Base-by-base conservation (phyloP, 331 rosid species). In the Saraca asoca region DNA sequence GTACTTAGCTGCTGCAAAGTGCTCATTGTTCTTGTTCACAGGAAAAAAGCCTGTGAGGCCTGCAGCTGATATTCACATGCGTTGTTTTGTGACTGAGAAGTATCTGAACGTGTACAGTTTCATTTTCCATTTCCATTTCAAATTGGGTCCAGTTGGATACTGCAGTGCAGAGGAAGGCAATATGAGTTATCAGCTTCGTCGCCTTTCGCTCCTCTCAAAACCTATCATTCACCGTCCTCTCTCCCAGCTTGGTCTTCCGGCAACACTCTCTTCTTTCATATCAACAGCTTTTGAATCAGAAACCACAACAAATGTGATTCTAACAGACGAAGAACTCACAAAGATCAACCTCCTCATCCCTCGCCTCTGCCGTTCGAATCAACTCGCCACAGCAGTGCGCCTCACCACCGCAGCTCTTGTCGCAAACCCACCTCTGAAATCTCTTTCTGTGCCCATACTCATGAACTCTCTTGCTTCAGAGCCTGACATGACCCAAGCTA, bases 341-440 rank as follows among this genome's bases (percentile, higher is more conserved):
- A 39, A 64, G 17, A 63, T 78, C 58, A 83, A 85, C 78, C 75
- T 75, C 74, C 84, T 82, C 49, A 66, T 85, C 48, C 91, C 91
- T 7, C 84, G 84, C 60, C 91, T 82, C 62, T 80, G 81, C 73
- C 73, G 66, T 73, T 73, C 78, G 5, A 34, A 66, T 79, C 78
- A 82, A 66, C 82, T 80, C 20, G 53, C 80, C 51, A 79, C 82
- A 0, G 91, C 95, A 2, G 62, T 84, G 55, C 67, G 69, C 49
- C 87, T 88, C 53, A 63, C 82, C 17, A 39, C 66, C 69, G 51
- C 85, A 12, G 81, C 86, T 18, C 85, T 84, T 57, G 79, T 82
- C 73, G 15, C 82, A 6, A 61, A 80, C 72, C 85, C 88, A n/a
- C 66, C 85, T 34, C 85, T 77, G 60, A 54, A 78, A 3, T 68